These are phyloP conservation scores for Oryza officinalis DNA, from an alignment of 176 grass and related monocot species.

Conservation along the genomic window DNA sequence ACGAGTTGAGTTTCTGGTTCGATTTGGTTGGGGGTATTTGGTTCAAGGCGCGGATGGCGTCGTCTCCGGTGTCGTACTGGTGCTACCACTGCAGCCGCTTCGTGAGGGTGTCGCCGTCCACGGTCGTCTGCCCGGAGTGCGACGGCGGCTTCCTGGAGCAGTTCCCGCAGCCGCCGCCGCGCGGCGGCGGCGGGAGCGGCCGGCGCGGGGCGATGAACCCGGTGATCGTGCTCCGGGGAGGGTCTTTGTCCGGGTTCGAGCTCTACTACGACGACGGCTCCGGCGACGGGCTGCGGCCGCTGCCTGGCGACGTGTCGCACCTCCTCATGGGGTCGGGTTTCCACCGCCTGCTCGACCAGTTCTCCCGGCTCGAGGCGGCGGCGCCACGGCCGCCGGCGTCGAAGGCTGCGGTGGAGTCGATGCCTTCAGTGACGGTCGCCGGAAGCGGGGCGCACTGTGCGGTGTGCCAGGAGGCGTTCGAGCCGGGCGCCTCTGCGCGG, in stretches of 20 bases:
- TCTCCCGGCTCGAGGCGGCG: slow-evolving; percentile 56
- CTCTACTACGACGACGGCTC: slow-evolving; percentile 79
- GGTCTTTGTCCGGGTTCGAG: slow-evolving; percentile 60
- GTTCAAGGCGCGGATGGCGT: slow-evolving; percentile 42
- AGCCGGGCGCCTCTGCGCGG: slow-evolving; percentile 59
- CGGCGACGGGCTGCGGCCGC: slow-evolving; percentile 60
- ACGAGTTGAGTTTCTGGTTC: background rate
- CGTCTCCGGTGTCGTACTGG: slow-evolving; percentile 68
- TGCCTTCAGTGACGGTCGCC: slow-evolving; percentile 49
- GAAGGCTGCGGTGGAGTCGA: slow-evolving; percentile 72
- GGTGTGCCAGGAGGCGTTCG: slow-evolving; percentile 93
- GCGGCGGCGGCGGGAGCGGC: slow-evolving; percentile 47
- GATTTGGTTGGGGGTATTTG: slow-evolving; percentile 18
- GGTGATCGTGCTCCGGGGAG: slow-evolving; percentile 75
- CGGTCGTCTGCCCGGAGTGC: slow-evolving; percentile 75
- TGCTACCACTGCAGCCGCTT: slow-evolving; percentile 80
- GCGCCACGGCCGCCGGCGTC: slow-evolving; percentile 65
- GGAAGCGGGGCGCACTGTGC: slow-evolving; percentile 57
- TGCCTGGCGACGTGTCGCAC: slow-evolving; percentile 67
- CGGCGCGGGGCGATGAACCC: slow-evolving; percentile 68
- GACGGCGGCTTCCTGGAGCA: slow-evolving; percentile 83
- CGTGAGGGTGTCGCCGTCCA: slow-evolving; percentile 51
- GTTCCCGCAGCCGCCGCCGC: slow-evolving; percentile 45
- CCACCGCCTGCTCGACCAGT: slow-evolving; percentile 78
- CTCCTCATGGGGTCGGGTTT: slow-evolving; percentile 73